Evolutionary conservation across 768 basidiomycete genomes (phyloP).

Genomic region (Pisolithus albus): DNA sequence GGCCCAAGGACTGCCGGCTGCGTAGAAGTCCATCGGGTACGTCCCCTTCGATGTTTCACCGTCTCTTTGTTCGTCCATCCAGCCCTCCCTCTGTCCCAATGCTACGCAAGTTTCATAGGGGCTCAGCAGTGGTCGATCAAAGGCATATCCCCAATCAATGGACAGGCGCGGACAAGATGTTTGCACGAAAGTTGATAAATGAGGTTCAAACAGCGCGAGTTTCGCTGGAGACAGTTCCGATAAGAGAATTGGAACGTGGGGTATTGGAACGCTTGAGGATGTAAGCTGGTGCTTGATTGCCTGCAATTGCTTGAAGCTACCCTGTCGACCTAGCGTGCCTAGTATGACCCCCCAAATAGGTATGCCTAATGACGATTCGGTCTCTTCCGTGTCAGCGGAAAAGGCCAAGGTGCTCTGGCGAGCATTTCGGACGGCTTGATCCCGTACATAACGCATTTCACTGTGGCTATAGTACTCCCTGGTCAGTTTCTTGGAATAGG

Average conservation of each 20-base stretch:
- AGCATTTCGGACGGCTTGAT: conserved; percentile 71
- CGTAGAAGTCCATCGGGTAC: conserved; percentile 98
- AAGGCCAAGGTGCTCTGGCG: conserved; percentile 49
- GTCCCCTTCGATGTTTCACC: conserved; percentile 19
- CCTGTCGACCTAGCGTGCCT: conserved; percentile 92
- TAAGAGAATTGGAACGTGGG: conserved; percentile 85
- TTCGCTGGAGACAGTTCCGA: conserved; percentile 98
- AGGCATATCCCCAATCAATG: conserved; percentile 99
- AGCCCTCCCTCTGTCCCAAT: conserved; percentile 56
- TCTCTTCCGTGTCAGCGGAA: conserved; percentile 5
- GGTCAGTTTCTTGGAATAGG: conserved; percentile 96
- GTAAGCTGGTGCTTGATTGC: conserved; percentile 71
- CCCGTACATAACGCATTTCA: conserved; percentile 75
- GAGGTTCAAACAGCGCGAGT: conserved; percentile 71
- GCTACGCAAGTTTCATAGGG: conserved; percentile 92
- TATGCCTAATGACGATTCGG: conserved; percentile 5
- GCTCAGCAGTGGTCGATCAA: conserved; percentile 78
- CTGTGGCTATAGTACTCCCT: conserved; percentile 84
- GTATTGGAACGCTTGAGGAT: conserved; percentile 46
- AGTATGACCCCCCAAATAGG: conserved; percentile 85
- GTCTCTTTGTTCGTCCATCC: conserved; percentile 44
- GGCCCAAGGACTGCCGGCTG: conserved; percentile 73
- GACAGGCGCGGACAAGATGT: conserved; percentile 95
- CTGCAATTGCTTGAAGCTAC: conserved; percentile 84
- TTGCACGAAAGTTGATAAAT: conserved; percentile 88